Evolutionary conservation across 345 rosid species (phyloP).

Genomic region (Salix viminalis): DNA sequence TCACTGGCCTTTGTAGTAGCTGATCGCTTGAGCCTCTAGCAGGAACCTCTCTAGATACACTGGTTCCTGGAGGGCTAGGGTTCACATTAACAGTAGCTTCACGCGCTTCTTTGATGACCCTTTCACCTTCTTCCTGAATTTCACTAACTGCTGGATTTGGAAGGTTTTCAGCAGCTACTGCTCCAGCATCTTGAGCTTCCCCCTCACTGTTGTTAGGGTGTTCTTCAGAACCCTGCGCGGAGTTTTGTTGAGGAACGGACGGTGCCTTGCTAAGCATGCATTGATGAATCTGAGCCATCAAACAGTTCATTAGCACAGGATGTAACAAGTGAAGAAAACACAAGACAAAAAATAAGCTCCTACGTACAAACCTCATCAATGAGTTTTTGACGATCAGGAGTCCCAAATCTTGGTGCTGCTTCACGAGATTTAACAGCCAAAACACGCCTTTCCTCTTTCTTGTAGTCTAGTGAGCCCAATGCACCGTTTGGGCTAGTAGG

Average conservation of each 20-base stretch:
- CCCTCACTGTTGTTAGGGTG: constrained; percentile 11
- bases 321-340: neutral
- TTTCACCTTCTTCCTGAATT: constrained; percentile 25
- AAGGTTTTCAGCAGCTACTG: constrained; percentile 19
- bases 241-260: constrained; percentile 42
- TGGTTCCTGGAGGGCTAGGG: constrained; percentile 26
- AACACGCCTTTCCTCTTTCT: constrained; percentile 76
- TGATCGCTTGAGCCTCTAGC: constrained; percentile 20
- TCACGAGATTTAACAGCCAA: constrained; percentile 89
- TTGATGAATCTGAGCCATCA: constrained; percentile 64
- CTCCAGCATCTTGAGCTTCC: constrained; percentile 19
- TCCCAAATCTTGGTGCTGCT: constrained; percentile 69
- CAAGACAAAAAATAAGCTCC: neutral
- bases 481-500: constrained; percentile 94
- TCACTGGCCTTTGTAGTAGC: constrained; percentile 29
- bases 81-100: constrained; percentile 32
- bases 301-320: constrained; percentile 1
- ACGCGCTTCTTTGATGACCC: constrained; percentile 41
- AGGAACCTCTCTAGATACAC: constrained; percentile 34
- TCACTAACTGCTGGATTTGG: constrained; percentile 24
- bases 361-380: constrained; percentile 64
- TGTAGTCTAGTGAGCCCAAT: constrained; percentile 85
- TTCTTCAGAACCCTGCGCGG: constrained; percentile 28
- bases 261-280: constrained; percentile 84
- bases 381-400: constrained; percentile 75